These are phyloP conservation scores for Creolimax fragrantissima DNA, from an alignment of 78 protist genomes.

Conservation along the genomic window DNA sequence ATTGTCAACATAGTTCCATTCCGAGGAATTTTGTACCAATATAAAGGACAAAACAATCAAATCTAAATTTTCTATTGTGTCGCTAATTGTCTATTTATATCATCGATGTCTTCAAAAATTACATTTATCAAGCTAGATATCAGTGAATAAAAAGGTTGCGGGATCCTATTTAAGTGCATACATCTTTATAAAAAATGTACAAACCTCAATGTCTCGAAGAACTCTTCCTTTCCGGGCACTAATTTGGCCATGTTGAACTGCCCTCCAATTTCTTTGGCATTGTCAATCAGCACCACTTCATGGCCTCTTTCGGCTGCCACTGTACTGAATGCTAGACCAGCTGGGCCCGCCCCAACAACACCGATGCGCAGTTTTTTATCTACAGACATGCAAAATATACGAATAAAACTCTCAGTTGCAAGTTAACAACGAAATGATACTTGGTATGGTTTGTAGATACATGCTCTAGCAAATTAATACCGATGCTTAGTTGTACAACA, in stretches of 20 bases:
- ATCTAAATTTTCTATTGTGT: too few species aligned
- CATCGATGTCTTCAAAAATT: too few species aligned
- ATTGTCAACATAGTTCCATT: too few species aligned
- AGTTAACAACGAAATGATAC: background rate
- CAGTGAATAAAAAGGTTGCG: too few species aligned
- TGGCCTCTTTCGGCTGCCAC: conserved; percentile 42
- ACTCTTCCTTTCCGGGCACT: conserved; percentile 56
- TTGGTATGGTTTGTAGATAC: too few species aligned
- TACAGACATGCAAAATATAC: background rate
- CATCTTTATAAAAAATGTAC: background rate
- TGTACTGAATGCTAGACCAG: conserved; percentile 33
- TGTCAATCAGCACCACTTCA: conserved; percentile 33
- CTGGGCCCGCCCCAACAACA: conserved; percentile 60
- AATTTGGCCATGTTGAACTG: conserved; percentile 49
- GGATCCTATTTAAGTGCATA: background rate
- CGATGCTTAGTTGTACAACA: too few species aligned
- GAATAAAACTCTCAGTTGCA: background rate
- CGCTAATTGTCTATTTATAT: too few species aligned
- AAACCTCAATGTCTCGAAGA: conserved; percentile 38
- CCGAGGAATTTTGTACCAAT: too few species aligned
- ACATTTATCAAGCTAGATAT: too few species aligned
- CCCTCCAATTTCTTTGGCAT: conserved; percentile 34
- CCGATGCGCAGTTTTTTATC: conserved; percentile 9
- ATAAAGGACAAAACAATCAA: too few species aligned
- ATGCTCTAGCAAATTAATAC: too few species aligned